These are phyloP conservation scores for Entonaema liquescens DNA, from an alignment of 495 filamentous ascomycete species.

Conservation along the genomic window DNA sequence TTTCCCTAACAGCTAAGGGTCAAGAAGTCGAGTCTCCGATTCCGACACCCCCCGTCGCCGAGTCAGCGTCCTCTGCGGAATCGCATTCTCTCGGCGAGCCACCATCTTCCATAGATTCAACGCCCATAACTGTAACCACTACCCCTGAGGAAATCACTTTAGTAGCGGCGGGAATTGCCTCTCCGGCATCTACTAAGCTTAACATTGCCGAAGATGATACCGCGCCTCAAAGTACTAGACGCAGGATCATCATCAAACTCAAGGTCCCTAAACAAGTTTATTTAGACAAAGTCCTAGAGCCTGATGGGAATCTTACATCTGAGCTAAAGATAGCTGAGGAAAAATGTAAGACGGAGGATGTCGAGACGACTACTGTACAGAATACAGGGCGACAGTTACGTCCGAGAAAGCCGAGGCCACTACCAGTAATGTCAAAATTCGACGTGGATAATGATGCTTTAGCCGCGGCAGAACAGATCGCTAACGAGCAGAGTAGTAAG, in stretches of 20 bases:
- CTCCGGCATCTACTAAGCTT: background rate
- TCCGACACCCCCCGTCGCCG: background rate
- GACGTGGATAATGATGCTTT: background rate
- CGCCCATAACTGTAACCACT: background rate
- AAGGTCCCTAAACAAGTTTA: background rate
- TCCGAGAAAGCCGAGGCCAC: slow-evolving; percentile 3
- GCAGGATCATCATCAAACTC: background rate
- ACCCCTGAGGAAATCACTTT: background rate
- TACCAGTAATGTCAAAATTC: background rate
- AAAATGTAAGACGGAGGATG: background rate
- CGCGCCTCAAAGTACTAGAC: background rate
- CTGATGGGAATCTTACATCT: background rate
- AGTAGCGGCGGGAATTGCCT: background rate
- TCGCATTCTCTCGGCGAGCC: background rate
- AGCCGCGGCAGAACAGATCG: background rate
- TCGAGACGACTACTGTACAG: background rate
- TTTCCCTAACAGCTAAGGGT: background rate
- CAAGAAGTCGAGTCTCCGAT: background rate
- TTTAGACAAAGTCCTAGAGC: background rate
- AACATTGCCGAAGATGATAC: background rate
- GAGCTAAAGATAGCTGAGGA: background rate
- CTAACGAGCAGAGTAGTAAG: background rate
- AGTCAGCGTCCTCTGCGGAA: background rate
- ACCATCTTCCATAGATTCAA: background rate
- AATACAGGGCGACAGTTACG: slow-evolving; percentile 9